Evolutionary conservation across 1,139 yeast genomes (phyloP).

Genomic region (Candida pseudoviswanathii): DNA sequence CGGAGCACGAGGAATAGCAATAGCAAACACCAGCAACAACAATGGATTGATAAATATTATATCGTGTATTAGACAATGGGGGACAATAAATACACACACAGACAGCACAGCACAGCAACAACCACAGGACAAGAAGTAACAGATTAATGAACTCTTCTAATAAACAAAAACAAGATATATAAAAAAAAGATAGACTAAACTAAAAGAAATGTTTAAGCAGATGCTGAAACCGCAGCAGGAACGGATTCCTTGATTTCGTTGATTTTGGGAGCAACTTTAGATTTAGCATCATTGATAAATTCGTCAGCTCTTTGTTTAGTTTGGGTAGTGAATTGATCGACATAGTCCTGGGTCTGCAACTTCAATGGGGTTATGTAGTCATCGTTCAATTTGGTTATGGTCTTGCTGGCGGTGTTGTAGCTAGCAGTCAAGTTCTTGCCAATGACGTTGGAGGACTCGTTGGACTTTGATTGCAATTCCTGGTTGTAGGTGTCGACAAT

Average conservation of each 20-base stretch:
- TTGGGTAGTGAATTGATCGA: slow-evolving; percentile 35
- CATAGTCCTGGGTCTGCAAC: slow-evolving; percentile 43
- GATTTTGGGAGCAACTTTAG: slow-evolving; percentile 15
- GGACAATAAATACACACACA: too few species aligned
- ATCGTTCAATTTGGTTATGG: slow-evolving; percentile 38
- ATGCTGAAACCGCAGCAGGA: slow-evolving; percentile 18
- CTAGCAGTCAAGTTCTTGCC: slow-evolving; percentile 39
- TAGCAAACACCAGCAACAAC: too few species aligned
- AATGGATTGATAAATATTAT: too few species aligned
- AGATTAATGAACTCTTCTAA: background rate
- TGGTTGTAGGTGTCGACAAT: slow-evolving; percentile 39
- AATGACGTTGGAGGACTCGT: slow-evolving; percentile 18
- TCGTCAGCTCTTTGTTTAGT: slow-evolving; percentile 42
- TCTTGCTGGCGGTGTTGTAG: slow-evolving; percentile 36
- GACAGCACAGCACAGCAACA: background rate
- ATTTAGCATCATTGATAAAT: slow-evolving; percentile 34
- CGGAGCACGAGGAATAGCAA: too few species aligned
- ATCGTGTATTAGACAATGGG: too few species aligned
- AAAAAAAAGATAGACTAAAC: background rate
- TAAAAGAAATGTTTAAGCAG: slow-evolving; percentile 17
- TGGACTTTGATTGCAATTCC: slow-evolving; percentile 24
- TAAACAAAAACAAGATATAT: background rate
- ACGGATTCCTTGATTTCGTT: slow-evolving; percentile 14
- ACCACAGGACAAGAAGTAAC: background rate
- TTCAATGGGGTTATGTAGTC: slow-evolving; percentile 44